Evolutionary conservation across 148 eudicot species (phyloP).

Genomic region (Salicornia ramosissima): DNA sequence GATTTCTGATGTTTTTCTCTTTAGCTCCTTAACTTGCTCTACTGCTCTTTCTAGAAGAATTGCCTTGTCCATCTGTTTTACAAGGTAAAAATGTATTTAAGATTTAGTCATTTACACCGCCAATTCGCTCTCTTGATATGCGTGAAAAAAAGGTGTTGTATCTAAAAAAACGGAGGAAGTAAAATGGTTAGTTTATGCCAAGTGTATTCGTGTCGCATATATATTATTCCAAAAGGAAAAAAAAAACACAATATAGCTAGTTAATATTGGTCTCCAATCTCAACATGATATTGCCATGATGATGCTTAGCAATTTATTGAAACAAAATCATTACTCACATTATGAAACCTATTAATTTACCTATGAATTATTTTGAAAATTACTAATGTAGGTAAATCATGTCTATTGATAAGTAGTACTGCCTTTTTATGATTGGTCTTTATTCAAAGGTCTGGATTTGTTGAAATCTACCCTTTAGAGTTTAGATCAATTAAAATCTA

Average conservation of each 20-base stretch:
- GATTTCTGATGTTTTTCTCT: slow-evolving; percentile 45
- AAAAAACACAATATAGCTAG: too few relatives aligned
- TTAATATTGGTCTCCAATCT: too few relatives aligned
- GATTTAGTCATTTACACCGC: too few relatives aligned
- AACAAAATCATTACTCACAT: slow-evolving; percentile 1
- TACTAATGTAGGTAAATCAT: neutral
- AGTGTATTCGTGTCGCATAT: too few relatives aligned
- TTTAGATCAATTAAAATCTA: too few relatives aligned
- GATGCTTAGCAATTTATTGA: neutral
- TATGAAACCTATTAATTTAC: neutral
- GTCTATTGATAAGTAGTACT: neutral
- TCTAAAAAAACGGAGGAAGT: too few relatives aligned
- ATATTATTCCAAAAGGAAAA: too few relatives aligned
- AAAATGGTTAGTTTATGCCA: too few relatives aligned
- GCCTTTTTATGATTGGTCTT: neutral
- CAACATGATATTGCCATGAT: neutral
- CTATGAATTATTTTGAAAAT: neutral
- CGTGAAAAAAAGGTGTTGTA: too few relatives aligned
- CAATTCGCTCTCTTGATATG: too few relatives aligned
- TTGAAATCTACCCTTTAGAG: too few relatives aligned
- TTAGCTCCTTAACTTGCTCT: slow-evolving; percentile 60
- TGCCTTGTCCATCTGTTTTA: slow-evolving; percentile 92
- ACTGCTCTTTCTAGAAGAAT: slow-evolving; percentile 66
- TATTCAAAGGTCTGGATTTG: too few relatives aligned
- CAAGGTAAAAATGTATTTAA: neutral